Evolutionary conservation across 2,329 filamentous ascomycete species (phyloP).

Genomic region (Beauveria rudraprayagi): DNA sequence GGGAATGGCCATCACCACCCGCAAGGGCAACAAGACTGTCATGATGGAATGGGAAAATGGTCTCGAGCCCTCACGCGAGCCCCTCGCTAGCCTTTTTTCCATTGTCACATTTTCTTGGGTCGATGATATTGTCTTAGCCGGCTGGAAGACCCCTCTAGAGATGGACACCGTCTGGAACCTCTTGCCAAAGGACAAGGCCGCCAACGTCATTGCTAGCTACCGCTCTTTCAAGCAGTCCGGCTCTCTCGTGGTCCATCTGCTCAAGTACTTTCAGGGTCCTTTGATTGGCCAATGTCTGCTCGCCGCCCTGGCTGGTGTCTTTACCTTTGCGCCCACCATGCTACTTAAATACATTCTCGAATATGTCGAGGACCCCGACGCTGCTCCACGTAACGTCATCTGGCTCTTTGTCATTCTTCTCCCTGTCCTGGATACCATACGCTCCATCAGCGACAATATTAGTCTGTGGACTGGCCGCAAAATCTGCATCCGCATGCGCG

Average conservation of each 20-base stretch:
- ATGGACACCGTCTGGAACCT: constrained; percentile 89
- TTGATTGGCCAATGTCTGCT: constrained; percentile 72
- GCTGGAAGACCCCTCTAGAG: constrained; percentile 77
- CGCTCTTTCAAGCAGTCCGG: constrained; percentile 77
- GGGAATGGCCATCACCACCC: constrained; percentile 67
- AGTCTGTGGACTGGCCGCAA: constrained; percentile 90
- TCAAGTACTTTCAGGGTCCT: constrained; percentile 73
- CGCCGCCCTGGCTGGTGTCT: constrained; percentile 70
- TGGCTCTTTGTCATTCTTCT: constrained; percentile 94
- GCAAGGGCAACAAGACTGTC: constrained; percentile 87
- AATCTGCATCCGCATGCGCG: constrained; percentile 85
- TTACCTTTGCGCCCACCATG: constrained; percentile 87
- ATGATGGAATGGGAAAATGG: constrained; percentile 82
- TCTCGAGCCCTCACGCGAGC: constrained; percentile 79
- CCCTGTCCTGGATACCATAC: constrained; percentile 71
- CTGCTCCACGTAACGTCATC: constrained; percentile 73
- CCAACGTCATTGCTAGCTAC: constrained; percentile 70
- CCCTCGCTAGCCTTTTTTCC: constrained; percentile 80
- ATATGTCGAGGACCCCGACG: constrained; percentile 77
- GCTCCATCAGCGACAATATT: constrained; percentile 76
- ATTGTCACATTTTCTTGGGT: constrained; percentile 86
- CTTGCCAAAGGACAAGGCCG: constrained; percentile 79
- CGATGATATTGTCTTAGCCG: constrained; percentile 79
- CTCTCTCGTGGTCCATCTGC: constrained; percentile 68
- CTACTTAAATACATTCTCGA: constrained; percentile 86